phyloP scores from a whole-genome alignment of 1,284 basidiomycete species.

The Pyrrhoderma lamaoense region DNA sequence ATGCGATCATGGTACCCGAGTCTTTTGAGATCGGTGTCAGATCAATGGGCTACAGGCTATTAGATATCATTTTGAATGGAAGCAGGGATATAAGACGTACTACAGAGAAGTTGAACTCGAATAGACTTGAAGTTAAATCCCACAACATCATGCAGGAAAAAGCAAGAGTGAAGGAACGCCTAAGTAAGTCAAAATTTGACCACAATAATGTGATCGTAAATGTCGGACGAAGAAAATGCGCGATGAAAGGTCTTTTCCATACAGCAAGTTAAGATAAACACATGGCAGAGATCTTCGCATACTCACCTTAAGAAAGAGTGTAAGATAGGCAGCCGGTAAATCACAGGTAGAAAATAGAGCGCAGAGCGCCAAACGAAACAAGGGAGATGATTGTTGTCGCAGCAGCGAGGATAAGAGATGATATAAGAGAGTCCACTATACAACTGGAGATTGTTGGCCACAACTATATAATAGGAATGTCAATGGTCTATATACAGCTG shows the following conservation, averaged over 20 bases:
- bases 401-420: conserved; percentile 34
- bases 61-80: background rate
- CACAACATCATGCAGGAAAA: conserved; percentile 45
- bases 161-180: conserved; percentile 42
- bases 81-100: conserved; percentile 26
- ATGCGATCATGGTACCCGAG: conserved; percentile 5
- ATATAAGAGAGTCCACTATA: conserved; percentile 32
- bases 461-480: conserved; percentile 15
- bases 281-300: background rate
- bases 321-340: conserved; percentile 48
- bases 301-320: conserved; percentile 33
- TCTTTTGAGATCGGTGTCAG: conserved; percentile 6
- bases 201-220: conserved; percentile 47
- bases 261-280: background rate
- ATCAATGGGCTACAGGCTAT: conserved; percentile 5
- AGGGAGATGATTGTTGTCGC: conserved; percentile 34
- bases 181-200: conserved; percentile 37
- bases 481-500: background rate
- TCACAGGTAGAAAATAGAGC: conserved; percentile 40
- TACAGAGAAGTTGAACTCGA: conserved; percentile 46
- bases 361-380: conserved; percentile 37
- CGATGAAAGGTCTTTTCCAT: conserved; percentile 41
- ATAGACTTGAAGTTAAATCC: conserved; percentile 54
- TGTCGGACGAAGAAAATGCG: conserved; percentile 52
- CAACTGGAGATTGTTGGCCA: conserved; percentile 21